phyloP scores from a whole-genome alignment of 495 filamentous ascomycete species.

The Penicillium subrubescens region DNA sequence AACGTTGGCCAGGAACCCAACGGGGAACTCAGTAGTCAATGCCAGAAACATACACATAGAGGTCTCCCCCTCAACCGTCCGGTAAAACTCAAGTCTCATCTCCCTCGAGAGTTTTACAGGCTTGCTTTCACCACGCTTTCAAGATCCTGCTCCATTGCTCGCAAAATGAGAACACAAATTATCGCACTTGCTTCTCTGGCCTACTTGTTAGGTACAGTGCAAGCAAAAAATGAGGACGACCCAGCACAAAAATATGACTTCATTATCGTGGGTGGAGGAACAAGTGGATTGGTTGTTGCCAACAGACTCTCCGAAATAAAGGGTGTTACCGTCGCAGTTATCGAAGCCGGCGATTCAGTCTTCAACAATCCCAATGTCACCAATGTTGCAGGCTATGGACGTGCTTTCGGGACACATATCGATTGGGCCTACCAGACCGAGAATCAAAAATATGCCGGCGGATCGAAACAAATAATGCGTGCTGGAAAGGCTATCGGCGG shows the following conservation, averaged over 20 bases:
- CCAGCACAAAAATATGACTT: slow-evolving; percentile 35
- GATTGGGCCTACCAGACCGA: slow-evolving; percentile 55
- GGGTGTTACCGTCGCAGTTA: slow-evolving; percentile 47
- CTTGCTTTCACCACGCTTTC: background rate
- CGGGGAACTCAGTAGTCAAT: background rate
- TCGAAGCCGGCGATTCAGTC: slow-evolving; percentile 55
- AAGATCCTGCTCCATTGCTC: background rate
- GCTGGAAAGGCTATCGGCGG: slow-evolving; percentile 56
- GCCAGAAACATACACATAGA: background rate
- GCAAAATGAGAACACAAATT: slow-evolving; percentile 11
- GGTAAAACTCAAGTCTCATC: background rate
- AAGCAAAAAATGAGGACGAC: slow-evolving; percentile 10
- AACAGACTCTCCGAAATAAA: slow-evolving; percentile 52
- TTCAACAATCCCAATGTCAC: slow-evolving; percentile 56
- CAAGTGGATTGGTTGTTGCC: slow-evolving; percentile 53
- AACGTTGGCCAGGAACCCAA: background rate
- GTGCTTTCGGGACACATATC: slow-evolving; percentile 42
- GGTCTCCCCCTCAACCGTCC: background rate
- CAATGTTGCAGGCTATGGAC: slow-evolving; percentile 38
- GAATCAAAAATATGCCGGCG: slow-evolving; percentile 41
- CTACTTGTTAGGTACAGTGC: slow-evolving; percentile 12
- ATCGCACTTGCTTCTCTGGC: slow-evolving; percentile 3
- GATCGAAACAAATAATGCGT: slow-evolving; percentile 40
- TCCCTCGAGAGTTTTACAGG: background rate
- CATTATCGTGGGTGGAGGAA: slow-evolving; percentile 54